phyloP scores from a whole-genome alignment of 2,329 filamentous ascomycete genomes.

The Amphichorda felina region DNA sequence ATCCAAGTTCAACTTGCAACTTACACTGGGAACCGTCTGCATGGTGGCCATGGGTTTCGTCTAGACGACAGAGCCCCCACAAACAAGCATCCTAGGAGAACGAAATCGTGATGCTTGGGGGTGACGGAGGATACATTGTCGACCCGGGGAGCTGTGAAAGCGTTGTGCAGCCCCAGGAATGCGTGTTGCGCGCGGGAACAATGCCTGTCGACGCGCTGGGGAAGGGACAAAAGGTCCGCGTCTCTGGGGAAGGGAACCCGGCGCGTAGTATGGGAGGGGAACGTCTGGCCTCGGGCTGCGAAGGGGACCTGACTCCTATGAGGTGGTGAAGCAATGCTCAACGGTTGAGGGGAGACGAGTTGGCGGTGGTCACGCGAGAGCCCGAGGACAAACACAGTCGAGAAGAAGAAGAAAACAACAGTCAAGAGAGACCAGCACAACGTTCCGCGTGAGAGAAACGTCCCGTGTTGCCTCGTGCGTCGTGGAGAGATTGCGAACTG shows the following conservation, averaged over 20 bases:
- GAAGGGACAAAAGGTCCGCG: background rate
- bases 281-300: no score
- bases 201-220: background rate
- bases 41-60: constrained; percentile 30
- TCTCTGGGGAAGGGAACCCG: background rate
- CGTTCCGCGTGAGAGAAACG: constrained; percentile 1
- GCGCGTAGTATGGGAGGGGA: no score
- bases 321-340: no score
- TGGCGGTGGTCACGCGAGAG: no score
- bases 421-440: background rate
- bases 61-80: constrained; percentile 23
- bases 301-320: no score
- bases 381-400: no score
- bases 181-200: background rate
- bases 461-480: constrained; percentile 3
- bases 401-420: background rate
- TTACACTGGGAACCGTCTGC: constrained; percentile 41
- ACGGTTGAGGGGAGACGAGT: no score
- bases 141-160: constrained; percentile 2
- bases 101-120: constrained; percentile 13
- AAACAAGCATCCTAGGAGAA: constrained; percentile 21
- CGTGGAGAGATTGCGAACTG: constrained; percentile 7
- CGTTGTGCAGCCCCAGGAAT: background rate
- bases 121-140: constrained; percentile 16
- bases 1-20: no score